Evolutionary conservation across 2,329 filamentous ascomycete species (phyloP), one percentile per base, ranked within the genome.

Genomic region (Ophiostoma triangulosporum): DNA sequence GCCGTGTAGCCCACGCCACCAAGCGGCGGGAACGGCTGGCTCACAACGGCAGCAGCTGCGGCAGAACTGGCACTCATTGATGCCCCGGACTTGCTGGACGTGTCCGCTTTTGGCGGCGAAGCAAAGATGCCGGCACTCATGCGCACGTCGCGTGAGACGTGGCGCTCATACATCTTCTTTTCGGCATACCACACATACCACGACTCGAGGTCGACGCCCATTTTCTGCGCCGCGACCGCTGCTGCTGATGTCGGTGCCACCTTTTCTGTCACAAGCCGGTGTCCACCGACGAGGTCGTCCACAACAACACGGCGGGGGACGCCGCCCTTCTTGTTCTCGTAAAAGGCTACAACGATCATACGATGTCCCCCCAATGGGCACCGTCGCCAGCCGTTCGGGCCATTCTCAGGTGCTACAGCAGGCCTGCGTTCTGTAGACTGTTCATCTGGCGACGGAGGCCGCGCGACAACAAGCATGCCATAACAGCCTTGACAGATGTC

Each of bases 401-500:
- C 89, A 59, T 95, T 89, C 57, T 90, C 84, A 17, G 73, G 70
- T 53, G 79, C 81, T 57, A 96, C 82, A 46, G 8, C 78, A 76
- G 0, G 75, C 75, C 20, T 26, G 33, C 5, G 17, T 8, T 26
- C 15, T n/a, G 32, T 29, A 20, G 31, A 17, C 7, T 27, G 27
- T 14, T 26, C 48, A 36, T 27, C 32, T 3, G 48, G 31, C 20
- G 48, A 50, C 7, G 48, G 48, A 14, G 52, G 52, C 48, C 38
- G 48, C 24, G 40, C 33, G 6, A 43, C 32, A 17, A 49, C 29
- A 7, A 90, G 73, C 26, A 22, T 12, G 48, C 76, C 77, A 66
- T 96, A 96, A 71, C 90, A 96, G 4, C 75, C 71, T 17, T 74
- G 74, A 68, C 90, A 96, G 48, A 95, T 78, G 60, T 96, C 88